A percentile compares a stretch with the other conserved stretches of the same genome.
These are phyloP conservation scores for Sambucus nigra DNA, from an alignment of 129 eudicot species.

Conservation along the genomic window DNA sequence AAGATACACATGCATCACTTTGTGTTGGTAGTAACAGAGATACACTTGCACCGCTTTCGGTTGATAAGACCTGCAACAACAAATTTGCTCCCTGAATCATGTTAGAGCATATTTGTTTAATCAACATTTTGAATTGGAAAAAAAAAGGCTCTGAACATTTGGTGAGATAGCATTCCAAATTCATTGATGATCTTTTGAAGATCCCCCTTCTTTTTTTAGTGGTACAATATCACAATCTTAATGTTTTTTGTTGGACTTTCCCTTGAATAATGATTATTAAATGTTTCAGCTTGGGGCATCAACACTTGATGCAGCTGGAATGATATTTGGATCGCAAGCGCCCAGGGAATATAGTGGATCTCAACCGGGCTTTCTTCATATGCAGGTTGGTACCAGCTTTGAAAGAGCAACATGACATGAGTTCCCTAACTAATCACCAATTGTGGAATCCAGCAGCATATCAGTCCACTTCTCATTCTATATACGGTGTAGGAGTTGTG, in stretches of 20 bases:
- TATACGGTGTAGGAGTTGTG: no score
- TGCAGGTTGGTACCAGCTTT: constrained; percentile 70
- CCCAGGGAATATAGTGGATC: constrained; percentile 54
- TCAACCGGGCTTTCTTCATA: constrained; percentile 83
- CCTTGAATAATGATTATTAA: neutral
- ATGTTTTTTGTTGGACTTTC: no score
- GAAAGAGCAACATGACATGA: constrained; percentile 51
- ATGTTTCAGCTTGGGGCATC: constrained; percentile 50
- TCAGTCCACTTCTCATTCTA: neutral
- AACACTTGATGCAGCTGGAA: constrained; percentile 54
- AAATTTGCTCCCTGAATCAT: no score
- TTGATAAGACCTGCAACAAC: no score
- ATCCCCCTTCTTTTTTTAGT: neutral
- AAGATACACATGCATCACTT: no score
- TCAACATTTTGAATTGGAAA: no score
- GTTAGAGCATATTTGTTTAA: no score
- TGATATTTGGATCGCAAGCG: constrained; percentile 55
- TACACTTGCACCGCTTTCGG: no score
- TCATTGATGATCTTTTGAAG: neutral
- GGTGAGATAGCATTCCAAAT: neutral
- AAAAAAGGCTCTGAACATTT: no score
- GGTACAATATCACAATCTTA: no score
- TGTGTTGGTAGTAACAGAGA: no score
- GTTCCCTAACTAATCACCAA: constrained; percentile 14
- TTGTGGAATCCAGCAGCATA: constrained; percentile 10